phyloP scores from a whole-genome alignment of 108 stramenopile genomes.

The Epipyxis sp. region DNA sequence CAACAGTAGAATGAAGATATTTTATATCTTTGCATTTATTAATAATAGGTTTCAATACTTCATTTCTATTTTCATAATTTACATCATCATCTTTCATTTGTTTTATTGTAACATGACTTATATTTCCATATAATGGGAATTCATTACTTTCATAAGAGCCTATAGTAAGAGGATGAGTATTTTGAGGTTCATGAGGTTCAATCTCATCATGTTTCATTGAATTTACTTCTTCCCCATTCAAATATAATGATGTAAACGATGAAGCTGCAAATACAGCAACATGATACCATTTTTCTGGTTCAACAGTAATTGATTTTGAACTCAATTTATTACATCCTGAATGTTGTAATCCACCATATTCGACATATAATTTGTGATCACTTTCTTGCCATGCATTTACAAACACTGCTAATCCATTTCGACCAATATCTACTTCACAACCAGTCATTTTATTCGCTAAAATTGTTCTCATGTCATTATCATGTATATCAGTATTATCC shows the following conservation, averaged over 20 bases:
- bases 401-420: slow-evolving; percentile 43
- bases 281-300: slow-evolving; percentile 10
- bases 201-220: too few species aligned
- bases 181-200: neutral
- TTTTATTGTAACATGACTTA: neutral
- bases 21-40: neutral
- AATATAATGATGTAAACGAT: neutral
- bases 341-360: slow-evolving; percentile 44
- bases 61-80: too few species aligned
- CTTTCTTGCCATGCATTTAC: slow-evolving; percentile 47
- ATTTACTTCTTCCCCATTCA: slow-evolving; percentile 14
- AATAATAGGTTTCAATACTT: too few species aligned
- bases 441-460: slow-evolving; percentile 49
- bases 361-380: slow-evolving; percentile 44
- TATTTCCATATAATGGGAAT: neutral
- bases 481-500: slow-evolving; percentile 1
- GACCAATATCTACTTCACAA: slow-evolving; percentile 35
- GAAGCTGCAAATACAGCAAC: neutral
- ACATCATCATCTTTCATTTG: neutral
- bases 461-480: slow-evolving; percentile 42
- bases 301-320: neutral
- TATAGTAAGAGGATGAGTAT: neutral
- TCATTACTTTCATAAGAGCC: neutral
- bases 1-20: neutral
- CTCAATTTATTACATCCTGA: slow-evolving; percentile 46